Evolutionary conservation across 1,284 basidiomycete genomes (phyloP).

Genomic region (Malassezia restricta): DNA sequence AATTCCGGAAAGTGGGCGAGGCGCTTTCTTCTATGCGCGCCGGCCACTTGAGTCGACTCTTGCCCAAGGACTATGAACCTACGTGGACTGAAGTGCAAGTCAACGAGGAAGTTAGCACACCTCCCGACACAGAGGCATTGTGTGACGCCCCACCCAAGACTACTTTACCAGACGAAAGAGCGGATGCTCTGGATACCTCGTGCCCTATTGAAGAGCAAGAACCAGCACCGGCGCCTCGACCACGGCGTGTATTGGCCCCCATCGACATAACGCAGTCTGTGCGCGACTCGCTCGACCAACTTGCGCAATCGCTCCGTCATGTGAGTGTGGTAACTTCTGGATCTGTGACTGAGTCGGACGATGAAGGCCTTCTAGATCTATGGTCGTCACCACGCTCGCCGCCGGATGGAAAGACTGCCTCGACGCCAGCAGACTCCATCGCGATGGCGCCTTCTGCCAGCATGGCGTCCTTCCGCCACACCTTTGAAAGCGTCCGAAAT

Average conservation of each 20-base stretch:
- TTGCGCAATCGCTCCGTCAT: constrained; percentile 19
- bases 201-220: neutral
- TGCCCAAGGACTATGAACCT: constrained; percentile 8
- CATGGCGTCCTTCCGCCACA: neutral
- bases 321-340: neutral
- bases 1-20: constrained; percentile 22
- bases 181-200: neutral
- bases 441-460: constrained; percentile 8
- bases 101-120: neutral
- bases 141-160: constrained; percentile 18
- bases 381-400: neutral
- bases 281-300: constrained; percentile 23
- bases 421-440: neutral
- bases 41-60: constrained; percentile 2
- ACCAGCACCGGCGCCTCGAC: neutral
- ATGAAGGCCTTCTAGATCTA: constrained; percentile 15
- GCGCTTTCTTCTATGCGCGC: constrained; percentile 16
- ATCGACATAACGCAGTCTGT: constrained; percentile 33
- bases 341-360: constrained; percentile 19
- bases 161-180: neutral
- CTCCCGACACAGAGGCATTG: neutral
- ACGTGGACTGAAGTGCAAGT: constrained; percentile 6
- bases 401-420: constrained; percentile 11
- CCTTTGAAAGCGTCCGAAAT: constrained; percentile 8
- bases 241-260: constrained; percentile 17